A percentile compares a stretch with the other conserved stretches of the same genome.
Conservation (phyloP, 306 rosid species). For the Hylodesmum podocarpum region DNA sequence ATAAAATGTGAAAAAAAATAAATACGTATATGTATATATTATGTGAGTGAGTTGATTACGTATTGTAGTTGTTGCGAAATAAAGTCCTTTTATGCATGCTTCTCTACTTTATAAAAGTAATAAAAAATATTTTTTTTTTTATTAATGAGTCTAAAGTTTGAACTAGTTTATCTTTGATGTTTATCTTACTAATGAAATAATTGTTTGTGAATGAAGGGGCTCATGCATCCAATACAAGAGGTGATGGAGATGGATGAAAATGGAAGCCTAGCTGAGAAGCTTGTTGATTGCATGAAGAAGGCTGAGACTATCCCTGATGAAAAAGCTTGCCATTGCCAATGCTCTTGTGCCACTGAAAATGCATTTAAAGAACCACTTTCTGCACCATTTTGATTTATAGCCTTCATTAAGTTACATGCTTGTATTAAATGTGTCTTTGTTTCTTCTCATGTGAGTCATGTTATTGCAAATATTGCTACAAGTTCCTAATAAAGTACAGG, state of each 20-base stretch:
- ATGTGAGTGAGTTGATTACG: too few relatives aligned
- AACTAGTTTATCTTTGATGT: too few relatives aligned
- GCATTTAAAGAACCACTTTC: slow-evolving; percentile 62
- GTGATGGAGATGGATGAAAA: slow-evolving; percentile 14
- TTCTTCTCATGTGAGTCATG: background rate
- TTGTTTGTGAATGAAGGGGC: slow-evolving; percentile 35
- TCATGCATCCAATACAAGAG: slow-evolving; percentile 38
- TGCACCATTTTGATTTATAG: slow-evolving; percentile 68
- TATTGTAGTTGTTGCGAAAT: too few relatives aligned
- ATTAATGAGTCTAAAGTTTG: too few relatives aligned
- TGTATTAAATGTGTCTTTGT: background rate
- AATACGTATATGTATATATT: too few relatives aligned
- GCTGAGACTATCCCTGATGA: background rate
- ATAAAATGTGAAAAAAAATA: too few relatives aligned
- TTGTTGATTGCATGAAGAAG: slow-evolving; percentile 28
- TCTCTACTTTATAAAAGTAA: too few relatives aligned
- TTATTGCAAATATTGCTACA: background rate
- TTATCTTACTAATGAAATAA: background rate
- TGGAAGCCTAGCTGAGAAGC: slow-evolving; percentile 14
- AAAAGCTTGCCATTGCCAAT: slow-evolving; percentile 50
- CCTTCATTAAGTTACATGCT: background rate
- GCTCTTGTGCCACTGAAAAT: slow-evolving; percentile 29
- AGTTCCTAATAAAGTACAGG: background rate
- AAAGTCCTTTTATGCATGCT: too few relatives aligned
- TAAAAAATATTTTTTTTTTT: too few relatives aligned